Evolutionary conservation across 2,329 filamentous ascomycete genomes (phyloP), one percentile per base, ranked within the genome.

Genomic region (Teratosphaeria gauchensis): DNA sequence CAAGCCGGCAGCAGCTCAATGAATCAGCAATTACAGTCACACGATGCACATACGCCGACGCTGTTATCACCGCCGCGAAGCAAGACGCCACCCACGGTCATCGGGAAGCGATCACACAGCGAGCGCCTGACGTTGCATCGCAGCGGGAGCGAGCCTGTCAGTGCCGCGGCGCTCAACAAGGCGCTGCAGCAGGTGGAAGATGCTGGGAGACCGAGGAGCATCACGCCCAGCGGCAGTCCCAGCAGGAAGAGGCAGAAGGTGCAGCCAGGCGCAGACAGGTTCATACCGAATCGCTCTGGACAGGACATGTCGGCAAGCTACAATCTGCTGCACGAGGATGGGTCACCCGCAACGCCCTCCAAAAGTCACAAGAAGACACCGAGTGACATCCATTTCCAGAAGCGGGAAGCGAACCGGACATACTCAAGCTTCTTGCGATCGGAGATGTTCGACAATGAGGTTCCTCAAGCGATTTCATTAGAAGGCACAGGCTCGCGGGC

Each of bases 301-400:
- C 91, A 96, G 73, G 94, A 99, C 74, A 79, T 97, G 28, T 89
- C 92, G 72, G 91, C 92, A 56, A 95, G 91, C 73, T 97, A 94
- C 75, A 96, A 86, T 71, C 78, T 97, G 58, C 80, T 97, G 31
- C 89, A 95, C 69, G 92, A 96, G 62, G 91, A 96, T 72, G 91
- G 88, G 46, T 96, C 92, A 21, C 94, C 94, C 21, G 89, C 92
- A 12, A 96, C 92, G 1, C 90, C 92, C 0, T 92, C 91, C 3
- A 89, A 86, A 71, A 83, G 88, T 60, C 90, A 90, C 76, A 92
- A 89, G 76, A 87, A 92, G 51, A 87, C 87, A 89, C 90, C 95
- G 71, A 89, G 89, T 56, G 94, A 96, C 73, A 82, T 96, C 62
- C 88, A 97, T 72, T 96, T 95, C 64, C 94, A 99, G 72, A 92